Base-by-base conservation (phyloP, 805 yeast genomes). In the Isabelozyma gotoi region DNA sequence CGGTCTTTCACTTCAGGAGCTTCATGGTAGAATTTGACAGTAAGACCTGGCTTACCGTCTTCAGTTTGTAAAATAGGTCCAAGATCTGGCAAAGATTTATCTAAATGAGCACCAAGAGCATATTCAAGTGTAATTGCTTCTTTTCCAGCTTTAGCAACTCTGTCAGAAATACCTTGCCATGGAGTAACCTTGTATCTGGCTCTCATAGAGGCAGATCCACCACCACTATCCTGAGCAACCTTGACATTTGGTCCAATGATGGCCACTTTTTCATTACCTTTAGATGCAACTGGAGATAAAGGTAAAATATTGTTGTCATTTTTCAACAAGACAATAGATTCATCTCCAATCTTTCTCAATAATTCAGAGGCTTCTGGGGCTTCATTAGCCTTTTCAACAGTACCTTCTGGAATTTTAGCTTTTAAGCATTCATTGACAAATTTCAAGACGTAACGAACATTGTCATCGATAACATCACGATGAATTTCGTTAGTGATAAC, bases 241-340 rank as follows among this genome's bases (percentile, higher is more conserved):
- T 69, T 76, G 19, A 80, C 84, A 48, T 77, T 78, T 31, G 85
- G 84, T 3, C 87, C 88, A 52, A 82, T 76, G 15, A 82, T 74
- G 1, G 80, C 78, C 27, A 73, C 65, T 8, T 55, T 67, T 38
- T 69, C 70, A 18, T 49, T 39, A 20, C 48, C 51, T 24, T 44
- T 46, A 34, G 44, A 5, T 10, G 48, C 47, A 11, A 38, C 34
- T 39, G 52, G 53, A 5, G 63, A 53, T 38, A 82, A 64, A 1
- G 87, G 87, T 44, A 80, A 60, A 3, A 76, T 45, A 19, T 53
- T 48, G 34, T 60, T 50, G 14, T 79, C 80, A 55, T 82, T 82
- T 56, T 80, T 80, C 59, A 82, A 68, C 44, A 82, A 59, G 5
- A 82, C 85, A 40, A 77, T 70, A 1, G 81, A 63, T 40, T 81